Evolutionary conservation across 495 filamentous ascomycete species (phyloP), one percentile per base, ranked within the genome.

Genomic region (Viridothelium virens): DNA sequence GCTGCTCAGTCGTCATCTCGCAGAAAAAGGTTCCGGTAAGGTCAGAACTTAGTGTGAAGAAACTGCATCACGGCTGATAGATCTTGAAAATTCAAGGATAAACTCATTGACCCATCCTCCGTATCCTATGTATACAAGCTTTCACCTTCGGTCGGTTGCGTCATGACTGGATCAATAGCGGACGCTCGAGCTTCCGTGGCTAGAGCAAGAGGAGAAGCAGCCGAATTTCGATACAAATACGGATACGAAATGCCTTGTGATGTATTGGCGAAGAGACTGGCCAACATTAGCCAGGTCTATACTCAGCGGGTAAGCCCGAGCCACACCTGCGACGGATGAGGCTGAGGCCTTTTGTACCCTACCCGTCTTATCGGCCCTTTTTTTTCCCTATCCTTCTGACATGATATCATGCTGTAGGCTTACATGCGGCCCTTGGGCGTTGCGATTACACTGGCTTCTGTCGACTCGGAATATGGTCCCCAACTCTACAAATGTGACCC

Each of bases 191-290:
- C 94, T 48, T 92, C 87, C 66, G 91, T 96, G 56, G 88, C 89
- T 77, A 88, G 94, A 71, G 94, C 94, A 70, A 87, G 92, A 81
- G 89, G 89, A 65, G 94, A 98, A 80, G 95, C 94, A 68, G 95
- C 93, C 61, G 91, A 97, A 70, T 98, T 98, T 82, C 85, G 87
- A 77, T 97, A 98, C 85, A 97, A 97, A 77, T 96, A 85, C 74
- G 94, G 94, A 75, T 98, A 98, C 78, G 94, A 98, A 82, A 98
- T 98, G 95, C 94, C 94, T 65, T 96, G 91, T 77, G 94, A 98
- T 79, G 95, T 89, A 56, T 78, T 98, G 74, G 90, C 93, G 66
- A 98, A 98, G 85, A 84, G 94, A 76, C 79, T 98, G 79, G 94
- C 94, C 70, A 98, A 98, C 77, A 96, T 98, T 80, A 96, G 91